Base-by-base conservation (phyloP, 2,329 filamentous ascomycete species). In the Lachnellula occidentalis region DNA sequence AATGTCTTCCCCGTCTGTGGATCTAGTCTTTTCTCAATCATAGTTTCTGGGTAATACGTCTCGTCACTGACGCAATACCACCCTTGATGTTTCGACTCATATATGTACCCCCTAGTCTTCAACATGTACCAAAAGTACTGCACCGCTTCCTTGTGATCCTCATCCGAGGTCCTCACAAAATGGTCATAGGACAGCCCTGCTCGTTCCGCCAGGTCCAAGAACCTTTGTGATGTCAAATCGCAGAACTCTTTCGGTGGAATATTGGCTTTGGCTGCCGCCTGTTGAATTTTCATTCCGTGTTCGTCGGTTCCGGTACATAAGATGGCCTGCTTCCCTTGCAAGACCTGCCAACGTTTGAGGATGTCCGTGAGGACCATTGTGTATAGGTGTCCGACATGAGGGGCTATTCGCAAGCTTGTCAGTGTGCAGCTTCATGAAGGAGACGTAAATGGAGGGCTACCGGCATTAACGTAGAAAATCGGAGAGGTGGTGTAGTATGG, bases 61-160 rank as follows among this genome's bases (percentile, higher is more conserved):
- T 99, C 94, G 70, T 99, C 94, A 69, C 89, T 91, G 51, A 99
- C 87, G 53, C 88, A 94, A 71, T 99, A 99, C 94, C 94, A 99
- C 1, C 94, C 94, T 68, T 90, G 83, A 65, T 97, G 94, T 63
- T 87, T 90, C 11, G 84, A 83, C 66, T 88, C 84, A 72, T 96
- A 96, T 51, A 97, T 86, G 57, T 87, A 85, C 8, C 87, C 87
- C 46, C 80, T 78, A 52, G 91, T 83, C 65, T 86, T 79, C 56
- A 99, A 76, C 69, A 91, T 78, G 61, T 82, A 78, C 94, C 94
- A 99, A 64, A 95, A 91, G 69, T 94, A 86, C 66, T 91, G 82
- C 42, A 99, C 94, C 1, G 90, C 90, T 39, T 88, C 83, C 65
- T 83, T 83, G 71, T 99, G 94, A 50, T 88, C 82, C 43, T 77